Percentiles rank a stretch among this genome's conserved stretches.
Evolutionary conservation across 257 asterid species (phyloP).

Genomic region (Jasminum sambac): DNA sequence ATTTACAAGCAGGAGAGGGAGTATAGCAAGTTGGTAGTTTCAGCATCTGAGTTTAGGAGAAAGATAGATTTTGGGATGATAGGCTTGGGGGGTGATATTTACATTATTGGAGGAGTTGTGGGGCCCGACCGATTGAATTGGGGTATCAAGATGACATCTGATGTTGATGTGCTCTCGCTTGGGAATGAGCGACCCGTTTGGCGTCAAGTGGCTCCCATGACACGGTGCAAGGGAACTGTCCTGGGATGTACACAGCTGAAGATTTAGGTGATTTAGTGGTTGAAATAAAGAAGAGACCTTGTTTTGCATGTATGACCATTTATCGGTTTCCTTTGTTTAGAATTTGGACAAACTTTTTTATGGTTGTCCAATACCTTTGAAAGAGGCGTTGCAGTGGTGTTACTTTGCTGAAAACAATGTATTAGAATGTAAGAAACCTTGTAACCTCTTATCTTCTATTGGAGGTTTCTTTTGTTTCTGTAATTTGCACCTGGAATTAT

Average conservation of each 20-base stretch:
- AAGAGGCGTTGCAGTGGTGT: slow-evolving; percentile 24
- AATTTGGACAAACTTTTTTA: slow-evolving; percentile 34
- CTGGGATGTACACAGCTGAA: slow-evolving; percentile 86
- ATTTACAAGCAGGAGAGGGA: slow-evolving; percentile 80
- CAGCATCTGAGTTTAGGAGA: slow-evolving; percentile 78
- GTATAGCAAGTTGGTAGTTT: slow-evolving; percentile 49
- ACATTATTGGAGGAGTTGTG: slow-evolving; percentile 84
- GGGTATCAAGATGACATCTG: slow-evolving; percentile 69
- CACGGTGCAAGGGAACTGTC: slow-evolving; percentile 78
- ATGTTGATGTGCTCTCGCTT: slow-evolving; percentile 71
- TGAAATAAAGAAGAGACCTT: slow-evolving; percentile 12
- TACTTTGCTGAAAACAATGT: slow-evolving; percentile 25
- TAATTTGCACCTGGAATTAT: slow-evolving; percentile 19
- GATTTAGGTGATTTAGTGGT: slow-evolving; percentile 43
- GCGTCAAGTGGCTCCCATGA: slow-evolving; percentile 93
- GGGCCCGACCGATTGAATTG: slow-evolving; percentile 88
- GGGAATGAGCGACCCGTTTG: slow-evolving; percentile 77
- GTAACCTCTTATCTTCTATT: slow-evolving; percentile 18
- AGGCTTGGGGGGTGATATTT: slow-evolving; percentile 80
- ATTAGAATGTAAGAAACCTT: slow-evolving; percentile 17
- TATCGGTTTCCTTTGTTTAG: slow-evolving; percentile 20
- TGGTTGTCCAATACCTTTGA: slow-evolving; percentile 34
- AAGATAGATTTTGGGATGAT: slow-evolving; percentile 87
- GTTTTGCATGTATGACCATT: slow-evolving; percentile 29
- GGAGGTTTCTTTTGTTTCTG: slow-evolving; percentile 16